Conservation (phyloP, 208 protist species). For the Leishmania gerbilli region DNA sequence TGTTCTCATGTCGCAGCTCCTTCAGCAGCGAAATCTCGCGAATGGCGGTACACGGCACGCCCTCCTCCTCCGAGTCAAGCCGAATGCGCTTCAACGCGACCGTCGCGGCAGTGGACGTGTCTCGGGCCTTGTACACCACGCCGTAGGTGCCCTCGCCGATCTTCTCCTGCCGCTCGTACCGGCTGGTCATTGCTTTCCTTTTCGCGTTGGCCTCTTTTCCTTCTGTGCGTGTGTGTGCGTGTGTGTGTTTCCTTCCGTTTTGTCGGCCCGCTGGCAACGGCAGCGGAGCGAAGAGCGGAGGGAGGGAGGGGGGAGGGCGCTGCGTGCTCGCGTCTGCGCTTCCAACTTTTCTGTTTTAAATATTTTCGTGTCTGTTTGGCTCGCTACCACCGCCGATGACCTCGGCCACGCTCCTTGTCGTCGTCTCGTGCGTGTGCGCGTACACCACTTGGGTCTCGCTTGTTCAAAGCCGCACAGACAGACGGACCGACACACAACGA, state of each 20-base stretch:
- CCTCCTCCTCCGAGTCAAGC: constrained; percentile 87
- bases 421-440: background rate
- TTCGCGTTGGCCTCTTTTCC: background rate
- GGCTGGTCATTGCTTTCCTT: constrained; percentile 37
- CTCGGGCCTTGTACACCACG: constrained; percentile 95
- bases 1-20: constrained; percentile 95
- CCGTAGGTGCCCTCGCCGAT: constrained; percentile 97
- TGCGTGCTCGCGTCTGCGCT: too few species aligned
- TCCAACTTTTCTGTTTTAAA: too few species aligned
- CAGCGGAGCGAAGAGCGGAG: too few species aligned
- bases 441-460: background rate
- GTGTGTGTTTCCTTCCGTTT: background rate
- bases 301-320: too few species aligned
- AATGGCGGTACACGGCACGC: constrained; percentile 92
- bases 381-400: background rate
- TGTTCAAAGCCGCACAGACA: too few species aligned
- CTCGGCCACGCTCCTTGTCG: background rate
- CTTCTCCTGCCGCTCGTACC: constrained; percentile 94
- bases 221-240: background rate
- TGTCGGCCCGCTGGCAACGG: too few species aligned
- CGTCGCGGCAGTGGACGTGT: constrained; percentile 57
- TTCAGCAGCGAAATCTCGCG: constrained; percentile 97
- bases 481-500: too few species aligned
- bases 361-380: background rate
- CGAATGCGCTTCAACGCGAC: constrained; percentile 91